A percentile compares a stretch with the other conserved stretches of the same genome.
Evolutionary conservation across 139 green algal species (phyloP).

Genomic region (Chlorella sorokiniana): DNA sequence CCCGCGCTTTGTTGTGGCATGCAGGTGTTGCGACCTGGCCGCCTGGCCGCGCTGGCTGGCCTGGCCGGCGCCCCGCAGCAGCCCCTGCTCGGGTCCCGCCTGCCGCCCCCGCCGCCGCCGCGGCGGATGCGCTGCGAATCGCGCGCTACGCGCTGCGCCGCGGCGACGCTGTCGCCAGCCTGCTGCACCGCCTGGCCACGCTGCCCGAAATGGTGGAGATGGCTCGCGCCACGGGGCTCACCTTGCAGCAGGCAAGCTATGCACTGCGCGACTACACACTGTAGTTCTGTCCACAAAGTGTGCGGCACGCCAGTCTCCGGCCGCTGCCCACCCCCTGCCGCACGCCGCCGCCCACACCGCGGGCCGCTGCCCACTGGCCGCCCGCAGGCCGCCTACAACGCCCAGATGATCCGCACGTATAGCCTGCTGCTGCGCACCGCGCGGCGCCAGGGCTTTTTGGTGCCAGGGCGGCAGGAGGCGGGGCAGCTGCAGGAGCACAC

Average conservation of each 20-base stretch:
- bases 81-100: background rate
- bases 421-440: slow-evolving; percentile 73
- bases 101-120: background rate
- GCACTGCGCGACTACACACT: no score
- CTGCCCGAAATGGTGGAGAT: slow-evolving; percentile 81
- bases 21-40: slow-evolving; percentile 27
- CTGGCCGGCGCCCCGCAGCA: slow-evolving; percentile 2
- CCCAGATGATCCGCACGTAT: slow-evolving; percentile 77
- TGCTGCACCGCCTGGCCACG: slow-evolving; percentile 71
- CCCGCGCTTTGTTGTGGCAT: background rate
- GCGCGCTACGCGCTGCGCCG: slow-evolving; percentile 46
- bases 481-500: slow-evolving; percentile 62
- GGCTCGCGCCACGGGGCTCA: slow-evolving; percentile 82
- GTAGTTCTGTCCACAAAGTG: no score
- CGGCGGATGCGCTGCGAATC: slow-evolving; percentile 14
- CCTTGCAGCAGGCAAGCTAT: slow-evolving; percentile 55
- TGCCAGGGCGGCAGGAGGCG: slow-evolving; percentile 56
- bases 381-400: slow-evolving; percentile 75
- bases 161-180: slow-evolving; percentile 44
- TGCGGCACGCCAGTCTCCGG: no score
- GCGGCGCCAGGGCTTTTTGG: slow-evolving; percentile 50
- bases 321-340: no score
- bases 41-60: slow-evolving; percentile 28
- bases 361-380: no score
- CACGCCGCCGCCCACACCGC: no score